Percentiles rank a stretch among this genome's conserved stretches.
These are phyloP conservation scores for Epichloe sibirici DNA, from an alignment of 2,329 filamentous ascomycete species.

Conservation along the genomic window DNA sequence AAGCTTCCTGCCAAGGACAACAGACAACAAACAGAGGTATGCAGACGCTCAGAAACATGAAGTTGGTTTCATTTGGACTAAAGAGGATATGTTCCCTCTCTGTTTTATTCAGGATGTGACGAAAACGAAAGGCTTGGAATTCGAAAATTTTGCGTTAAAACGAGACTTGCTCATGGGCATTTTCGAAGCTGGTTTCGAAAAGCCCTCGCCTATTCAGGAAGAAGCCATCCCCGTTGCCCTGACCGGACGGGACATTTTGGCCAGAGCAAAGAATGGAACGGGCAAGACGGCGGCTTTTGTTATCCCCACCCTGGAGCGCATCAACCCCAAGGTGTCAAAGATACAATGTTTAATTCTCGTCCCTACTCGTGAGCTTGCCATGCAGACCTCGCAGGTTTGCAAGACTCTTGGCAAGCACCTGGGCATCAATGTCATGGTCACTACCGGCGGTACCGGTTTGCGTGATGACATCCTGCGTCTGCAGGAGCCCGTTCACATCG, in stretches of 20 bases:
- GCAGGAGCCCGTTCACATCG: constrained; percentile 89
- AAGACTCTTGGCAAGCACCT: constrained; percentile 97
- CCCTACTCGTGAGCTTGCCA: constrained; percentile 88
- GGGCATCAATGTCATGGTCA: constrained; percentile 97
- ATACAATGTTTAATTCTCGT: constrained; percentile 95
- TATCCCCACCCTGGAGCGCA: constrained; percentile 86
- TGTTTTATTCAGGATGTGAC: constrained; percentile 70
- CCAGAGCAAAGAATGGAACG: constrained; percentile 95
- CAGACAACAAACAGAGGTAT: constrained; percentile 70
- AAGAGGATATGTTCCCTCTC: constrained; percentile 4
- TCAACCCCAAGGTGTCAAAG: constrained; percentile 93
- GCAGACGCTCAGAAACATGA: constrained; percentile 5
- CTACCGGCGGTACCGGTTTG: constrained; percentile 86
- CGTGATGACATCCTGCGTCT: constrained; percentile 95
- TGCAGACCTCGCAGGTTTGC: constrained; percentile 98
- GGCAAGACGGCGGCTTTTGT: constrained; percentile 98
- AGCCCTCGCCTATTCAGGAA: constrained; percentile 98
- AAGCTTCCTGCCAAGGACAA: constrained; percentile 63
- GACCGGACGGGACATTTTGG: constrained; percentile 88
- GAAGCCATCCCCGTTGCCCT: constrained; percentile 95
- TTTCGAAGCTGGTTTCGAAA: constrained; percentile 97
- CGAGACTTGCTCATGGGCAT: constrained; percentile 96
- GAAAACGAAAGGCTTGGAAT: constrained; percentile 92
- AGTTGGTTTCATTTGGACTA: constrained; percentile 7
- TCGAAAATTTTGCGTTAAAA: constrained; percentile 94